phyloP scores from a whole-genome alignment of 2,329 filamentous ascomycete species.

The Aspergillus caelatus region DNA sequence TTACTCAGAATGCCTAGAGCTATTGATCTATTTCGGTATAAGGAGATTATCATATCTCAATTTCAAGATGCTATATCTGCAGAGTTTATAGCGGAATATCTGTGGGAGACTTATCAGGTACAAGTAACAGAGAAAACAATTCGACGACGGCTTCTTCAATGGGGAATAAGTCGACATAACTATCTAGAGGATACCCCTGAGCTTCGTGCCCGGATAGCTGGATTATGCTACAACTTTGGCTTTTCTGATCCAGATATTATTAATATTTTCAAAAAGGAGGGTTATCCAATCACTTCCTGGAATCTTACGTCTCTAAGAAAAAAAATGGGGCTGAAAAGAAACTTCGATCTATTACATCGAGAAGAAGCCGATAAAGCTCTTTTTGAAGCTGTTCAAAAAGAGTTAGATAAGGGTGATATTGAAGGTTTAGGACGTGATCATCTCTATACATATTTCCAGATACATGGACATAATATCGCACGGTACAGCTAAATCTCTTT shows the following conservation, averaged over 20 bases:
- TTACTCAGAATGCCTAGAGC: too few relatives aligned
- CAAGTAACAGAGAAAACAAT: not conserved
- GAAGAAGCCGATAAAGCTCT: not conserved
- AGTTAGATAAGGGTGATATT: slow-evolving; percentile 17
- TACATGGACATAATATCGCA: slow-evolving; percentile 12
- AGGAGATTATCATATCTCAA: not conserved
- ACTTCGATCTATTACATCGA: too few relatives aligned
- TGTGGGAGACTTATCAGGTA: not conserved
- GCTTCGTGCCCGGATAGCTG: not conserved
- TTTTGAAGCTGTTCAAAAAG: not conserved
- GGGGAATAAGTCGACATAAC: not conserved
- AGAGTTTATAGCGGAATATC: not conserved
- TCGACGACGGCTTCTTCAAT: not conserved
- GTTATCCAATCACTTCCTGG: not conserved
- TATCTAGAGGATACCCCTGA: not conserved
- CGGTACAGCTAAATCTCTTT: not conserved
- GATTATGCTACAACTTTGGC: not conserved
- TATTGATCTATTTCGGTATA: not conserved
- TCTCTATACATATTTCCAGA: slow-evolving; percentile 17
- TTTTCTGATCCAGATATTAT: not conserved
- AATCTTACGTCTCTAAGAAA: not conserved
- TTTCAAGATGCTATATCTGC: not conserved
- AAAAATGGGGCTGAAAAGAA: not conserved
- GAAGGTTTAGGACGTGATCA: slow-evolving; percentile 16
- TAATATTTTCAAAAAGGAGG: not conserved